These are phyloP conservation scores for Tilletia indica DNA, from an alignment of 1,284 basidiomycete species.

Conservation along the genomic window DNA sequence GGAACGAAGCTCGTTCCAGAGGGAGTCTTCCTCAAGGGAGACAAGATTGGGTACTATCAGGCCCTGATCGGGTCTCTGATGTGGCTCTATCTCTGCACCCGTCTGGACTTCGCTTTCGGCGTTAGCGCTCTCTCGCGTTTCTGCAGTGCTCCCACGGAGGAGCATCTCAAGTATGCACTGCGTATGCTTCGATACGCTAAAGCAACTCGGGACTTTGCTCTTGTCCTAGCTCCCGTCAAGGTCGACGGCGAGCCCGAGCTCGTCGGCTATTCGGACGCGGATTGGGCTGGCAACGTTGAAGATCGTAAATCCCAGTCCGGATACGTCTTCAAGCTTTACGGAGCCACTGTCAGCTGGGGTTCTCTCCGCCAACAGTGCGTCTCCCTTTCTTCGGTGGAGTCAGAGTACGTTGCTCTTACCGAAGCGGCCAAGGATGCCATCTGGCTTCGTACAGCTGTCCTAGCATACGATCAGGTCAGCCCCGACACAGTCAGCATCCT, in stretches of 20 bases:
- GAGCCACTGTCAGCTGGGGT: not conserved
- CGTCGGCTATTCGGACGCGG: not conserved
- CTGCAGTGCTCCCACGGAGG: not conserved
- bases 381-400: no score
- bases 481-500: no score
- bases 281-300: no score
- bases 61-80: not conserved
- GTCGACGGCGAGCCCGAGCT: not conserved
- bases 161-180: not conserved
- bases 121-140: not conserved
- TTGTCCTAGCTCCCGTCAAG: not conserved
- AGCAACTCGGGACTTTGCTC: not conserved
- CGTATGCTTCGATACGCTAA: not conserved
- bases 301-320: no score
- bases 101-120: not conserved
- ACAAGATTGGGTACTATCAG: not conserved
- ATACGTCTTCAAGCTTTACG: not conserved
- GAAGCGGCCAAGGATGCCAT: no score
- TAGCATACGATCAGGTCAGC: no score
- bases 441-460: no score
- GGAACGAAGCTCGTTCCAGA: constrained; percentile 4
- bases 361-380: not conserved
- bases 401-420: no score
- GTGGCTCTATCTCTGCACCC: no score
- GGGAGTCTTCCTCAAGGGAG: not conserved